phyloP scores from a whole-genome alignment of 2,329 filamentous ascomycete genomes.

The Colletotrichum euphorbiae region DNA sequence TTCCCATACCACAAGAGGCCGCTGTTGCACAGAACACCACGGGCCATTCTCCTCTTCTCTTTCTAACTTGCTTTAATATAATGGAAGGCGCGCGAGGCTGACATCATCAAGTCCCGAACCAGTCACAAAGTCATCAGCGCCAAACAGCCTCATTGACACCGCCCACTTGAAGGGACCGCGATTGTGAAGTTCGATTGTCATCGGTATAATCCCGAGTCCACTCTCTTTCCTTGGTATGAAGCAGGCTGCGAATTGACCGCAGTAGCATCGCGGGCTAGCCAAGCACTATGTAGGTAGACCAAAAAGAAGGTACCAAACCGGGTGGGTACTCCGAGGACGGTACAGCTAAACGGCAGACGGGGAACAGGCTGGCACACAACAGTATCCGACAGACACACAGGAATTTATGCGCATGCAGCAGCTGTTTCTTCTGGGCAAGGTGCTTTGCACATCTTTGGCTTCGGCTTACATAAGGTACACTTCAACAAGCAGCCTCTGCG shows the following conservation, averaged over 20 bases:
- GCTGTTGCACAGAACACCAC: neutral
- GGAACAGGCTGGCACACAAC: slow-evolving; percentile 5
- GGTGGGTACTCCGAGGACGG: slow-evolving; percentile 22
- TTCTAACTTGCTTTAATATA: neutral
- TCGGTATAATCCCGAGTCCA: neutral
- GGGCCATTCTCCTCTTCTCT: neutral
- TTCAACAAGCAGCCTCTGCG: neutral
- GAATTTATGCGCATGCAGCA: neutral
- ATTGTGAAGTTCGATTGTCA: slow-evolving; percentile 4
- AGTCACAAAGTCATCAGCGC: neutral
- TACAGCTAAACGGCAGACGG: slow-evolving; percentile 4
- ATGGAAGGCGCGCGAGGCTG: neutral
- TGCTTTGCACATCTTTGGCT: neutral
- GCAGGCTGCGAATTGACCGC: slow-evolving; percentile 29
- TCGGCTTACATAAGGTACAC: neutral
- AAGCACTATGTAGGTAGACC: neutral
- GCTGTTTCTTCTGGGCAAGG: slow-evolving; percentile 6
- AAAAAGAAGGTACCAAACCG: neutral
- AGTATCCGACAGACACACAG: neutral
- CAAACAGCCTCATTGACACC: slow-evolving; percentile 1
- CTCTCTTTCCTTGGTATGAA: slow-evolving; percentile 3
- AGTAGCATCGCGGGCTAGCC: slow-evolving; percentile 20
- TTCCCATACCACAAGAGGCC: neutral
- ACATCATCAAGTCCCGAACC: neutral
- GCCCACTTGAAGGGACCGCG: neutral